Percentiles rank a stretch among this genome's conserved stretches.
Evolutionary conservation across 257 asterid genomes (phyloP).

Genomic region (Solanum paucissectum): DNA sequence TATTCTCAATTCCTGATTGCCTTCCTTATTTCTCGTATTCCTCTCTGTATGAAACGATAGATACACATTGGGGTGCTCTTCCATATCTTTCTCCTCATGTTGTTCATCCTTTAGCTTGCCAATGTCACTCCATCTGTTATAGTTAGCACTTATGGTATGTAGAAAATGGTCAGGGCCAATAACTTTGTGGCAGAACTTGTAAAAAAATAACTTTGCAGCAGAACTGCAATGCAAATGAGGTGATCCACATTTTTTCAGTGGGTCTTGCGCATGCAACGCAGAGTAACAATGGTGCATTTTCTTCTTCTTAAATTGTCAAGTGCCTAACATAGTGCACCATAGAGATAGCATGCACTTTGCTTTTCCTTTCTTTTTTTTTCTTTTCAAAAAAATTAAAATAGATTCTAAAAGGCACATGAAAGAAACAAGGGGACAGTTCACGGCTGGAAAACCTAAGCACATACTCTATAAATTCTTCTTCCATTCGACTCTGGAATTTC

Average conservation of each 20-base stretch:
- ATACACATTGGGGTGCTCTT: background rate
- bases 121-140: background rate
- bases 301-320: background rate
- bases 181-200: background rate
- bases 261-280: background rate
- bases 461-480: background rate
- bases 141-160: background rate
- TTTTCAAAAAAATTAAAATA: background rate
- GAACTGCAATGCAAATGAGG: background rate
- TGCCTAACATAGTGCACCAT: background rate
- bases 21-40: background rate
- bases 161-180: background rate
- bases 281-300: background rate
- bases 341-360: background rate
- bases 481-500: background rate
- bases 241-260: background rate
- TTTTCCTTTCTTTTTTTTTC: background rate
- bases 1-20: background rate
- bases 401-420: background rate
- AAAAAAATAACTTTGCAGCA: background rate
- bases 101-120: background rate
- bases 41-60: background rate
- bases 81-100: background rate
- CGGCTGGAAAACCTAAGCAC: background rate
- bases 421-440: background rate